Evolutionary conservation across 2,329 filamentous ascomycete genomes (phyloP).

Genomic region (Xylariaceae sp.): DNA sequence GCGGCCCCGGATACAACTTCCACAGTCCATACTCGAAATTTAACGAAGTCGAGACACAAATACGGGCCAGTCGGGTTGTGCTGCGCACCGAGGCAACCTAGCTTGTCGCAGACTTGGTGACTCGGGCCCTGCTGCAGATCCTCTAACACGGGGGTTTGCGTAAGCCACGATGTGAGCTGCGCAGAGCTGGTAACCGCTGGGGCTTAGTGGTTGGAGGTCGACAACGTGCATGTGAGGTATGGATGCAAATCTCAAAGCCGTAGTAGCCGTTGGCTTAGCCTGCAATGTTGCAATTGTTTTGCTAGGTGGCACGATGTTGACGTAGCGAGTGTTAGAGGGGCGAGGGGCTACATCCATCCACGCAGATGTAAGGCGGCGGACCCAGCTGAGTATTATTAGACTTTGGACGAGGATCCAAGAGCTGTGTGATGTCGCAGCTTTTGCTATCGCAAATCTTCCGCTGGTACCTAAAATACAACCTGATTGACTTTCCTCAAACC

Average conservation of each 20-base stretch:
- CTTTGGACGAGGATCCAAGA: conserved; percentile 4
- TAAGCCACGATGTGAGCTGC: neutral
- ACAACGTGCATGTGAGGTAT: neutral
- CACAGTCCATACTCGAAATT: too few relatives aligned
- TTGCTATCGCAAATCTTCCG: neutral
- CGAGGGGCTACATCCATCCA: too few relatives aligned
- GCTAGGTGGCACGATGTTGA: too few relatives aligned
- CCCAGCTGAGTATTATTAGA: neutral
- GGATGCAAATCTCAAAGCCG: neutral
- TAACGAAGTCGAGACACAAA: too few relatives aligned
- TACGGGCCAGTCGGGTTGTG: too few relatives aligned
- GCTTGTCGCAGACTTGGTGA: conserved; percentile 10
- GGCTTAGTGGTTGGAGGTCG: neutral
- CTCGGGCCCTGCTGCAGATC: conserved; percentile 18
- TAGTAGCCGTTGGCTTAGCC: neutral
- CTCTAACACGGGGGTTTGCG: conserved; percentile 5
- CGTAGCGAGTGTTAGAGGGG: too few relatives aligned
- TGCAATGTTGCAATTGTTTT: too few relatives aligned
- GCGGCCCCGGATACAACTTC: too few relatives aligned
- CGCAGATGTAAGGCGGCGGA: too few relatives aligned
- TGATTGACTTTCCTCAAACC: conserved; percentile 13
- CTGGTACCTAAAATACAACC: conserved; percentile 6
- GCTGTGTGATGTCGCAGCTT: too few relatives aligned
- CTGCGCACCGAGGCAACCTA: too few relatives aligned
- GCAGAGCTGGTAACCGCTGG: neutral